Percentiles rank a stretch among this genome's conserved stretches.
Evolutionary conservation across 2,329 filamentous ascomycete species (phyloP).

Genomic region (Penicillium sp.): DNA sequence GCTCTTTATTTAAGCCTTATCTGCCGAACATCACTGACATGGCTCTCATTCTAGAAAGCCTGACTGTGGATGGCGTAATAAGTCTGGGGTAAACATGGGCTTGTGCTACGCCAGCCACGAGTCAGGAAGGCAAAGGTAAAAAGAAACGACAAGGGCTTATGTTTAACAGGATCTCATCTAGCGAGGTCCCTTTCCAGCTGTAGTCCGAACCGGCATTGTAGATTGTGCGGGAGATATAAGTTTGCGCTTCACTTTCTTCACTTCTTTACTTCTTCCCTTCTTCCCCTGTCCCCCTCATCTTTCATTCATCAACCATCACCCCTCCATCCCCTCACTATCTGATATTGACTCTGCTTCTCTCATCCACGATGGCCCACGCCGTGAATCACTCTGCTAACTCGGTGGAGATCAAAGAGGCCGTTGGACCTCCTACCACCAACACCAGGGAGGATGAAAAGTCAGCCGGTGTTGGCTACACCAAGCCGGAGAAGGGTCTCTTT

Average conservation of each 20-base stretch:
- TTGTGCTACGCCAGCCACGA: neutral
- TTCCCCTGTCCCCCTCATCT: neutral
- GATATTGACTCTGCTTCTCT: neutral
- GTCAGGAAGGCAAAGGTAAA: neutral
- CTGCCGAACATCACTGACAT: conserved; percentile 6
- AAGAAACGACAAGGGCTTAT: neutral
- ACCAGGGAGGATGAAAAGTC: neutral
- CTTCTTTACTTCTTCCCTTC: no score
- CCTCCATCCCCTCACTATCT: neutral
- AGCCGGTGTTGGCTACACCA: neutral
- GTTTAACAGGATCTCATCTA: neutral
- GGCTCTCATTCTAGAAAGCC: neutral
- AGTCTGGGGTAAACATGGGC: conserved; percentile 13
- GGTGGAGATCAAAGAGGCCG: conserved; percentile 10
- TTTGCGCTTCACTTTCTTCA: neutral
- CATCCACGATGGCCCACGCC: conserved; percentile 8
- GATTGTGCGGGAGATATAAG: neutral
- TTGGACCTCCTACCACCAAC: neutral
- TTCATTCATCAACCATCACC: no score
- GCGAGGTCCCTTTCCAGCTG: neutral
- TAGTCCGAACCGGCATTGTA: neutral
- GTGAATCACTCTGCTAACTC: conserved; percentile 2
- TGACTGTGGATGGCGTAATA: conserved; percentile 5
- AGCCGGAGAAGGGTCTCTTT: conserved; percentile 14
- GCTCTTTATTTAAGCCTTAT: conserved; percentile 4